phyloP scores from a whole-genome alignment of 352 stramenopile species.

The Thalassiosira pacifica region DNA sequence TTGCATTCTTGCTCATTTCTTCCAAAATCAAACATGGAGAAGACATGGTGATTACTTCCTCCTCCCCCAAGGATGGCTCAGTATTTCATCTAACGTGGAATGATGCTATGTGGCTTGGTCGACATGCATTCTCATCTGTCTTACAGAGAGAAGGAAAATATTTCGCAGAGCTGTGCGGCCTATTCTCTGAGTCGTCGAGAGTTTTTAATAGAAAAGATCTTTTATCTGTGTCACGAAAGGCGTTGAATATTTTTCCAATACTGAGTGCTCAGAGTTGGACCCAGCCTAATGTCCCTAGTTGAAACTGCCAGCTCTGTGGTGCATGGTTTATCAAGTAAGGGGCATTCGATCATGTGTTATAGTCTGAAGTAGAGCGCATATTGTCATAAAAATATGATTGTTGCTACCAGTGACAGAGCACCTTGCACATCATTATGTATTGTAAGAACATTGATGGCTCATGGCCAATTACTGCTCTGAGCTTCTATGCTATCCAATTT shows the following conservation, averaged over 20 bases:
- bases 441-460: too few species aligned
- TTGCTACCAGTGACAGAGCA: too few species aligned
- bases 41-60: background rate
- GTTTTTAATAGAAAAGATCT: slow-evolving; percentile 23
- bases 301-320: too few species aligned
- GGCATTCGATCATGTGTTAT: too few species aligned
- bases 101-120: slow-evolving; percentile 62
- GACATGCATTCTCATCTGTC: slow-evolving; percentile 54
- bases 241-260: slow-evolving; percentile 32
- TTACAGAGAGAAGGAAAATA: slow-evolving; percentile 18
- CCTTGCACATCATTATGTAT: too few species aligned
- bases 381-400: too few species aligned
- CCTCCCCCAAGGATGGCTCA: background rate
- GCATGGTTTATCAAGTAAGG: too few species aligned
- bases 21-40: slow-evolving; percentile 48
- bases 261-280: too few species aligned
- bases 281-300: too few species aligned
- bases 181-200: slow-evolving; percentile 37
- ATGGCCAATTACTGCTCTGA: too few species aligned
- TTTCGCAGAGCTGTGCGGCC: slow-evolving; percentile 15
- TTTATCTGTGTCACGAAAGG: slow-evolving; percentile 23
- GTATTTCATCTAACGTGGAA: slow-evolving; percentile 35
- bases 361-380: too few species aligned
- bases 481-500: too few species aligned
- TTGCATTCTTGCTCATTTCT: slow-evolving; percentile 64